Conservation (phyloP, 129 eudicot species). For the Chrysanthemum makinoi region DNA sequence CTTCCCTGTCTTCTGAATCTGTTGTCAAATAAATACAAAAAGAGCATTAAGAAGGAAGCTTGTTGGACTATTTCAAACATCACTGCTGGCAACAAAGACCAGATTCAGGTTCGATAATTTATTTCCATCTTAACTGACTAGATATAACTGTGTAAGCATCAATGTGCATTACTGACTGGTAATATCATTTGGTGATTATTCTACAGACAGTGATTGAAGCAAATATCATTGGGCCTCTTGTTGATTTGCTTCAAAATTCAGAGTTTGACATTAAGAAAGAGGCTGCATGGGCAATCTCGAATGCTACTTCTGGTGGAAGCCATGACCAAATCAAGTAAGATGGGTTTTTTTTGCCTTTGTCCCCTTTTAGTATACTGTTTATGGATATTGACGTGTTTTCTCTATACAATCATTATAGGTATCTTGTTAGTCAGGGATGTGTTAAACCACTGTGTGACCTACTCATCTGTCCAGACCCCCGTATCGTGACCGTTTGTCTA, state of each 20-base stretch:
- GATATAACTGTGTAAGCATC: not conserved
- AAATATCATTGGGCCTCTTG: conserved; percentile 63
- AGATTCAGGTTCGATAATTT: conserved; percentile 56
- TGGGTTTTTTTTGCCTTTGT: not conserved
- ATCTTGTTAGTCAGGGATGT: conserved; percentile 67
- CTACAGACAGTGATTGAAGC: conserved; percentile 71
- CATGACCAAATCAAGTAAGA: conserved; percentile 82
- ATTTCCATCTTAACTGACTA: not conserved
- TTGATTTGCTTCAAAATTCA: conserved; percentile 72
- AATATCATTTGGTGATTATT: conserved; percentile 9
- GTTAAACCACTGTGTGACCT: conserved; percentile 82
- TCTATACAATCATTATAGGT: conserved; percentile 41
- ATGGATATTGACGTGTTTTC: not conserved
- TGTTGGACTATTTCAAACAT: conserved; percentile 94
- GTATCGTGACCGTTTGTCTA: conserved; percentile 81
- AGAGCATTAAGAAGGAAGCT: conserved; percentile 90
- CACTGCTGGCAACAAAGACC: conserved; percentile 85
- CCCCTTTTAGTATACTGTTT: not conserved
- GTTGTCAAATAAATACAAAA: conserved; percentile 56
- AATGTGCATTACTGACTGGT: conserved; percentile 2
- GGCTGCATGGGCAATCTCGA: conserved; percentile 95
- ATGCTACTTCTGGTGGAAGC: conserved; percentile 94
- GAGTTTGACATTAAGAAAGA: conserved; percentile 92
- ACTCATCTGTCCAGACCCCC: conserved; percentile 75
- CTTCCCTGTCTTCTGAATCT: conserved; percentile 64